Conservation (phyloP, 306 rosid genomes). For the Coriaria nepalensis region DNA sequence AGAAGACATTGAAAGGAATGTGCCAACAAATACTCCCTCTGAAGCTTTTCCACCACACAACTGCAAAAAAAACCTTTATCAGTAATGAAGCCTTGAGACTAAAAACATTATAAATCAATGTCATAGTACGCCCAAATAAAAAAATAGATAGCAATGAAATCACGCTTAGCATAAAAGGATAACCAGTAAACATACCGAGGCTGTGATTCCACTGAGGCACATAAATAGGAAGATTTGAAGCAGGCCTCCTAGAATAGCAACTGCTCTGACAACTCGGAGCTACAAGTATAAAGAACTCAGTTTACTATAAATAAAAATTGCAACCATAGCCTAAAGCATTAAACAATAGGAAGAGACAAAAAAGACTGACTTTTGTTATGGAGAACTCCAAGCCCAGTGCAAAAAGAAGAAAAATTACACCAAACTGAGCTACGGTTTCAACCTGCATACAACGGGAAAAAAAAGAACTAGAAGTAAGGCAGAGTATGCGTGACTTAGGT, state of each 20-base stretch:
- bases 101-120: neutral
- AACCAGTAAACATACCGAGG: conserved; percentile 48
- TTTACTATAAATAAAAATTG: conserved; percentile 6
- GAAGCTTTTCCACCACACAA: conserved; percentile 93
- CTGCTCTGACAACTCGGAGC: conserved; percentile 98
- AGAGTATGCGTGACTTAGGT: neutral
- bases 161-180: neutral
- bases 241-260: conserved; percentile 94
- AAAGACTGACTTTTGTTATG: conserved; percentile 56
- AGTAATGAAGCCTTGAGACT: conserved; percentile 21
- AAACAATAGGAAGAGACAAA: conserved; percentile 12
- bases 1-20: conserved; percentile 94
- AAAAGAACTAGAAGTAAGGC: neutral
- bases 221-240: conserved; percentile 86
- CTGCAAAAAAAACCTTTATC: conserved; percentile 49
- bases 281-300: conserved; percentile 21
- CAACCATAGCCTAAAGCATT: conserved; percentile 4
- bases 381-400: conserved; percentile 95
- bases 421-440: conserved; percentile 98
- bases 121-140: too few relatives aligned
- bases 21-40: conserved; percentile 91
- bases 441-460: conserved; percentile 39
- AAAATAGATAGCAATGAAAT: too few relatives aligned
- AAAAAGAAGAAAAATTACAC: conserved; percentile 94
- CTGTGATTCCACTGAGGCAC: conserved; percentile 89